Percentiles rank a stretch among this genome's conserved stretches.
Conservation (phyloP, 2,329 filamentous ascomycete genomes). For the Beauveria varroae region DNA sequence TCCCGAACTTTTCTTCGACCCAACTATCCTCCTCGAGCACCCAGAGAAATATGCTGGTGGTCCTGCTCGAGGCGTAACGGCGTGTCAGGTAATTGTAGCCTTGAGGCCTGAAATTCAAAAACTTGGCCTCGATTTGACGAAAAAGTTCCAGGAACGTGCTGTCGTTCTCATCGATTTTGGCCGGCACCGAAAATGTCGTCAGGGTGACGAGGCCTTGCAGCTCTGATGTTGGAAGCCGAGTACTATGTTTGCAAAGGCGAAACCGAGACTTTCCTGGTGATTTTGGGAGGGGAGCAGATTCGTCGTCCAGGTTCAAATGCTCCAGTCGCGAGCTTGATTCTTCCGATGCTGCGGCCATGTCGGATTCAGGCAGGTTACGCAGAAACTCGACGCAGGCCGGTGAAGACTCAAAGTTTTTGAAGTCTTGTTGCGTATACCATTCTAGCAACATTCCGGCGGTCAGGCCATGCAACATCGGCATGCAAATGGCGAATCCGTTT, state of each 20-base stretch:
- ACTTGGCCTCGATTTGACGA: too few relatives aligned
- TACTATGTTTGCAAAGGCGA: background rate
- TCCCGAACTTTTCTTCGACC: conserved; percentile 9
- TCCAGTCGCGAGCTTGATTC: background rate
- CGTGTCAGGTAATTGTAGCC: too few relatives aligned
- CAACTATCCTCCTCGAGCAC: conserved; percentile 11
- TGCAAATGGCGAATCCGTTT: background rate
- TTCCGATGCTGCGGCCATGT: background rate
- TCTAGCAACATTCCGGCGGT: background rate
- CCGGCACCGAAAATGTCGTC: conserved; percentile 10
- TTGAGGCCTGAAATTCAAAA: too few relatives aligned
- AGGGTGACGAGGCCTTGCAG: conserved; percentile 11
- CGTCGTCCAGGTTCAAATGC: background rate
- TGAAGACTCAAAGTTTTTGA: conserved; percentile 15
- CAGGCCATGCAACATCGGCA: background rate
- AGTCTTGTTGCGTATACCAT: conserved; percentile 12
- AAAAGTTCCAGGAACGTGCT: background rate
- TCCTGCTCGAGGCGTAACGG: too few relatives aligned
- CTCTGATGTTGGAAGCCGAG: background rate
- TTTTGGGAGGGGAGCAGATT: too few relatives aligned
- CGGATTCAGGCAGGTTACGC: conserved; percentile 11
- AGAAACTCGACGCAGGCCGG: conserved; percentile 16
- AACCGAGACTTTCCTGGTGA: background rate
- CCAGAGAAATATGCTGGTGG: background rate
- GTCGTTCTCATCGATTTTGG: background rate